Evolutionary conservation across 2,329 filamentous ascomycete genomes (phyloP).

Genomic region (Fusarium proliferatum): DNA sequence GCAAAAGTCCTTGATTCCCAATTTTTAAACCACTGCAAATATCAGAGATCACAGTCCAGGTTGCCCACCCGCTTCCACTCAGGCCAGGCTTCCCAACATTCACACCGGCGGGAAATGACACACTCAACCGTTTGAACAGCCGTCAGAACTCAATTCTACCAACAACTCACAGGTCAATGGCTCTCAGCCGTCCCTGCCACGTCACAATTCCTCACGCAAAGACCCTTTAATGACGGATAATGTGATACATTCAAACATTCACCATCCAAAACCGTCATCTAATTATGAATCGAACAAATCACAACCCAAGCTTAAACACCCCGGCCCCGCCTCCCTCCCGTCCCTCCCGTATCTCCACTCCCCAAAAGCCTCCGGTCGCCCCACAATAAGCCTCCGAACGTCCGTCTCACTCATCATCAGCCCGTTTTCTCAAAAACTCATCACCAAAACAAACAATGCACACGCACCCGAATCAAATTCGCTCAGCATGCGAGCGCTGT

Average conservation of each 20-base stretch:
- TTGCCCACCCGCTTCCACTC: accelerated
- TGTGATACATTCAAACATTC: not conserved
- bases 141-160: not conserved
- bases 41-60: not conserved
- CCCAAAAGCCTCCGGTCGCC: constrained; percentile 33
- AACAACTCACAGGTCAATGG: not conserved
- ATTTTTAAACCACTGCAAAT: not conserved
- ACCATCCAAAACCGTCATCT: not conserved
- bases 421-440: not conserved
- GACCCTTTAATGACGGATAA: not conserved
- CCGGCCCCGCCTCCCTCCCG: constrained; percentile 2
- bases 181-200: not conserved
- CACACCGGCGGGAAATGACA: not conserved
- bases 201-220: not conserved
- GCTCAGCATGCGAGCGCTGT: constrained; percentile 49
- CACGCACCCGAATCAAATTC: constrained; percentile 49
- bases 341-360: not conserved
- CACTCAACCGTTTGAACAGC: not conserved
- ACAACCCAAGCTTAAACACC: not conserved
- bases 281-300: not conserved
- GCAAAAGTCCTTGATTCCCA: not conserved
- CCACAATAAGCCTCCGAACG: constrained; percentile 33
- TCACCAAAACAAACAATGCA: constrained; percentile 20
- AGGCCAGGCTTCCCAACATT: too few species aligned
- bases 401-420: not conserved